Percentiles rank a stretch among this genome's conserved stretches.
phyloP scores from a whole-genome alignment of 495 filamentous ascomycete species.

The Neurospora hispaniola region DNA sequence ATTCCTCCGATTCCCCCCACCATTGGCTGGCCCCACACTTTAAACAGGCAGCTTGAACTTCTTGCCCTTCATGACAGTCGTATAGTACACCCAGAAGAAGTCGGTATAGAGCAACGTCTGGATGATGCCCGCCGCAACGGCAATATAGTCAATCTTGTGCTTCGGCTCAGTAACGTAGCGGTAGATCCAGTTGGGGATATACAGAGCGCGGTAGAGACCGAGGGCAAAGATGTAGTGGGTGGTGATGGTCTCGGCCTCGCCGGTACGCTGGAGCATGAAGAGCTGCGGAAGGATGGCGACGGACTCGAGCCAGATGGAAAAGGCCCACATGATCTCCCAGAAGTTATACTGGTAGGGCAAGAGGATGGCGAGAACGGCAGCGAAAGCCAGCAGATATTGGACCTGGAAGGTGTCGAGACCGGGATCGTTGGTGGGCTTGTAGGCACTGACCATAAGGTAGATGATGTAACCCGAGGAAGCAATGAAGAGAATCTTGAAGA shows the following conservation, averaged over 20 bases:
- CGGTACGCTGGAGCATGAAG: conserved; percentile 95
- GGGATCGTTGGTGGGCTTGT: conserved; percentile 91
- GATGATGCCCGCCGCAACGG: conserved; percentile 75
- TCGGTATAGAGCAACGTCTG: conserved; percentile 95
- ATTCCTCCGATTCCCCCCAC: not conserved
- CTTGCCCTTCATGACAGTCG: conserved; percentile 80
- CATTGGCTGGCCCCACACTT: not conserved
- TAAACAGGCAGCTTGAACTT: conserved; percentile 81
- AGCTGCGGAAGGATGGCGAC: conserved; percentile 95
- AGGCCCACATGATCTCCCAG: conserved; percentile 82
- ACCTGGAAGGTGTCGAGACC: conserved; percentile 95
- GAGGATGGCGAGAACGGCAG: conserved; percentile 66
- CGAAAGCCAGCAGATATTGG: conserved; percentile 76
- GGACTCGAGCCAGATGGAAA: conserved; percentile 93
- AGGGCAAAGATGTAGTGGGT: conserved; percentile 98
- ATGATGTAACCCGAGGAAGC: conserved; percentile 79
- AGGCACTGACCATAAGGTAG: conserved; percentile 92
- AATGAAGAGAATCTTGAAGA: conserved; percentile 95
- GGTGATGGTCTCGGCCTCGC: conserved; percentile 96
- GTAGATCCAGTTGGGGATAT: conserved; percentile 98
- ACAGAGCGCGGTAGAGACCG: conserved; percentile 80
- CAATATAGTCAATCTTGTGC: conserved; percentile 65
- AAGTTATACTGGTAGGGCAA: conserved; percentile 69
- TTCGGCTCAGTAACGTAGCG: conserved; percentile 63
- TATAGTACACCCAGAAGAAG: conserved; percentile 99